Evolutionary conservation across 495 filamentous ascomycete genomes (phyloP).

Genomic region (Halenospora varia): DNA sequence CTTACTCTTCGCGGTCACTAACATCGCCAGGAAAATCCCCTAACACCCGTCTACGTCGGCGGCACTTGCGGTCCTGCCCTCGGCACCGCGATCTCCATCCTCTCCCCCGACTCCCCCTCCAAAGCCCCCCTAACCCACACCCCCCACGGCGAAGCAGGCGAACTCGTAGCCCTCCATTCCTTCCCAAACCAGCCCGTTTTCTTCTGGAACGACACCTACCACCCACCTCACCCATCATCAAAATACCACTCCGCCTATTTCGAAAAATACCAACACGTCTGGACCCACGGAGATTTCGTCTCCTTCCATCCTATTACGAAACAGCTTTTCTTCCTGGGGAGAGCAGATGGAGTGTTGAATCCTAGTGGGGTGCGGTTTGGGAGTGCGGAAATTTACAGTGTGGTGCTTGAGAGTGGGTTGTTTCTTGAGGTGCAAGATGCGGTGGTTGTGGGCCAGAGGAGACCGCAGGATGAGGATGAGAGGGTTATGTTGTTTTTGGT

Average conservation of each 20-base stretch:
- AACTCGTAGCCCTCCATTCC: conserved; percentile 62
- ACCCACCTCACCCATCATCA: conserved; percentile 12
- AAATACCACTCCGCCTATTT: conserved; percentile 72
- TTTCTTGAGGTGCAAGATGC: conserved; percentile 62
- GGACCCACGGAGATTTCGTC: conserved; percentile 80
- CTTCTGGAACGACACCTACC: conserved; percentile 17
- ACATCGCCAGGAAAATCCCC: conserved; percentile 49
- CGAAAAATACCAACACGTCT: conserved; percentile 65
- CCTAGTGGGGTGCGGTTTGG: conserved; percentile 85
- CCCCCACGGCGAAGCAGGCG: conserved; percentile 58
- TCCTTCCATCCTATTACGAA: conserved; percentile 62
- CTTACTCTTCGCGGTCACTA: neutral
- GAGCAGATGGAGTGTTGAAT: conserved; percentile 89
- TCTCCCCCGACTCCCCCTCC: conserved; percentile 54
- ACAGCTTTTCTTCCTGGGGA: conserved; percentile 65
- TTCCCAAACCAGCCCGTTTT: conserved; percentile 73
- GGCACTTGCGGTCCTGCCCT: conserved; percentile 62
- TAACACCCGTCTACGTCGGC: conserved; percentile 68
- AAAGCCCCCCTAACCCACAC: conserved; percentile 55
- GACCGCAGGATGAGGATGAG: conserved; percentile 66
- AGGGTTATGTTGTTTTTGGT: conserved; percentile 70
- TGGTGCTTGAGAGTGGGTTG: conserved; percentile 53
- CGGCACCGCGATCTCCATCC: conserved; percentile 63
- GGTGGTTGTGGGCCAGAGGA: conserved; percentile 71
- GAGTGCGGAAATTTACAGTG: conserved; percentile 73